Percentiles rank a stretch among this genome's conserved stretches.
Evolutionary conservation across 179 eudicot genomes (phyloP).

Genomic region (Corrigiola litoralis): DNA sequence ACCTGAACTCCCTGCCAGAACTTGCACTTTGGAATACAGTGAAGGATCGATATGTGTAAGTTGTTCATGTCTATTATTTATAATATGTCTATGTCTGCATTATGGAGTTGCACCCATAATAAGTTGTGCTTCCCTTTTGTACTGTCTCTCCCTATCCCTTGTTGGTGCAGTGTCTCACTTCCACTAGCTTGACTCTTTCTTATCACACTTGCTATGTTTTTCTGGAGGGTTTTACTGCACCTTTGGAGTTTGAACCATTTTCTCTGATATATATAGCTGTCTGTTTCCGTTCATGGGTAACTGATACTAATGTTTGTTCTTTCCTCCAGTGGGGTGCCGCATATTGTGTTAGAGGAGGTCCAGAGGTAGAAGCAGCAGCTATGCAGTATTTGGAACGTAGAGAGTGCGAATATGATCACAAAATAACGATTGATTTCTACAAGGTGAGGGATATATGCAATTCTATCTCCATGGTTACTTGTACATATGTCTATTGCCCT

Average conservation of each 20-base stretch:
- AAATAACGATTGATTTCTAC: slow-evolving; percentile 62
- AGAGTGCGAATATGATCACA: slow-evolving; percentile 89
- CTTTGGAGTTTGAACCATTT: not conserved
- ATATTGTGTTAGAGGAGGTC: slow-evolving; percentile 77
- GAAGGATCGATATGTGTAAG: slow-evolving; percentile 88
- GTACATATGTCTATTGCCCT: not conserved
- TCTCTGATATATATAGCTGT: not conserved
- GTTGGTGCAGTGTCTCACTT: too few species aligned
- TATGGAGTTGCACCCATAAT: too few species aligned
- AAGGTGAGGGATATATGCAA: slow-evolving; percentile 46
- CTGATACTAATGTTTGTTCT: slow-evolving; percentile 2
- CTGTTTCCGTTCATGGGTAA: not conserved
- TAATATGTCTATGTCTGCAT: not conserved
- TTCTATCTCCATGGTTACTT: not conserved
- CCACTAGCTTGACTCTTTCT: not conserved
- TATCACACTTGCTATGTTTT: not conserved
- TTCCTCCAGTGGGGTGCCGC: slow-evolving; percentile 90
- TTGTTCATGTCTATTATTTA: not conserved
- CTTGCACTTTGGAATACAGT: slow-evolving; percentile 68
- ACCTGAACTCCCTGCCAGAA: slow-evolving; percentile 91
- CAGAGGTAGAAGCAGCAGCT: slow-evolving; percentile 63
- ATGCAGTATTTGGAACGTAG: slow-evolving; percentile 91
- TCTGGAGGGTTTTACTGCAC: not conserved
- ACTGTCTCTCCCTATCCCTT: too few species aligned
- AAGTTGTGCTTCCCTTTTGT: too few species aligned